Evolutionary conservation across 768 basidiomycete species (phyloP), one percentile per base, ranked within the genome.

Genomic region (Leccinum truebloodii): DNA sequence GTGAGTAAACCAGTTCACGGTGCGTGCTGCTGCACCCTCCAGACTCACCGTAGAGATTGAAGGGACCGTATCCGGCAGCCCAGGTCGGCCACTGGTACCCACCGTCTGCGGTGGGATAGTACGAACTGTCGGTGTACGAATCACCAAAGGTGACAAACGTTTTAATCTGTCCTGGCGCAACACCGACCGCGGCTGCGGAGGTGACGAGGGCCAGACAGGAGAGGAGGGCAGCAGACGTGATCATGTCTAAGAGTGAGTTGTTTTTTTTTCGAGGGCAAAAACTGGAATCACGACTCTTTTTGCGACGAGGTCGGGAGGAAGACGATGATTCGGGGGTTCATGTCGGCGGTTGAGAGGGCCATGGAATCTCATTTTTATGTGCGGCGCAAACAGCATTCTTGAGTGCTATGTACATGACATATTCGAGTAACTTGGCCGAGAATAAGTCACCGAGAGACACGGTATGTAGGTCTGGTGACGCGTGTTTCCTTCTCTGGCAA

Each of bases 71-170:
- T 22, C 76, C 78, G 3, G 85, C 81, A 1, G 81, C 83, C 61
- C 85, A 88, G 0, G 81, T 76, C 1, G 87, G 87, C 87, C 87
- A 88, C 13, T 83, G 73, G 4, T 76, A 78, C 3, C 81, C 83
- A 9, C 78, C 78, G 54, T 76, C 74, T 2, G 73, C 74, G 12
- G 69, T 24, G 14, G 64, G 60, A 41, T 71, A 71, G 53, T 66
- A 71, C 8, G 79, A 80, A 2, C 82, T 69, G 60, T 88, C 87
- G 0, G 85, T 85, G 65, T 86, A 87, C 54, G 82, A 84, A 71
- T 88, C 87, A 4, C 87, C 87, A 59, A 89, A 89, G 0, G 86
- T 86, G 56, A 86, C 87, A 14, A 88, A 77, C 59, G 83, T 81
- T 68, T 83, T 84, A 59, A 89, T 86, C 62, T 85, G 83, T 6